Evolutionary conservation across 2,329 filamentous ascomycete genomes (phyloP), one percentile per base, ranked within the genome.

Genomic region (Pseudogymnoascus sp.): DNA sequence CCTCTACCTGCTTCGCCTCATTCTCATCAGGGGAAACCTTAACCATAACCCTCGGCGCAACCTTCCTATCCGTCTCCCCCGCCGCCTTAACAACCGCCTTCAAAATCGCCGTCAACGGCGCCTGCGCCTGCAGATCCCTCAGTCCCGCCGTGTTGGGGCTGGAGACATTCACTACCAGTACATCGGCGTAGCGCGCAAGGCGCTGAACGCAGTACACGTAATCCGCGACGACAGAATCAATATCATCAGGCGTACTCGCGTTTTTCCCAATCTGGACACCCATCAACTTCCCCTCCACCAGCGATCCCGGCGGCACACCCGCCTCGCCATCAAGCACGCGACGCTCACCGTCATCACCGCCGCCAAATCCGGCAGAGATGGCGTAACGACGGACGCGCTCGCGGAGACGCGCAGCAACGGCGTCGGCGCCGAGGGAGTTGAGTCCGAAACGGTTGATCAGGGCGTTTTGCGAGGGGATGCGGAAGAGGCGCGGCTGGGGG

Each of bases 11-110:
- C 64, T 86, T 80, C 62, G 92, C 87, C 19, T 89, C 86, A 74
- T 97, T 92, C 77, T 98, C 95, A 71, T 99, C 95, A 0, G 95
- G 95, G 65, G 91, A 96, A 19, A 99, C 93, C 80, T 99, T 99
- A 71, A 99, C 95, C 91, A 99, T 96, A 65, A 99, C 91, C 64
- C 81, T 86, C 0, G 90, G 91, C 72, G 88, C 90, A 0, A 82
- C 85, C 74, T 85, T 89, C 69, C 93, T 83, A 28, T 89, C 81
- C 11, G 89, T 83, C 67, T 80, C 80, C 69, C 84, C 79, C 0
- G 92, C 92, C 63, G 93, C 90, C 14, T 85, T 81, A 1, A 98
- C 93, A 0, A 98, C 93, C 0, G 90, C 90, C 8, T 82, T 84
- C 43, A 99, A 79, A 57, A 99, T 88, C 45, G 85, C 80, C 1